phyloP scores from a whole-genome alignment of 2,329 filamentous ascomycete genomes.

The Sodiomyces alkalinus region DNA sequence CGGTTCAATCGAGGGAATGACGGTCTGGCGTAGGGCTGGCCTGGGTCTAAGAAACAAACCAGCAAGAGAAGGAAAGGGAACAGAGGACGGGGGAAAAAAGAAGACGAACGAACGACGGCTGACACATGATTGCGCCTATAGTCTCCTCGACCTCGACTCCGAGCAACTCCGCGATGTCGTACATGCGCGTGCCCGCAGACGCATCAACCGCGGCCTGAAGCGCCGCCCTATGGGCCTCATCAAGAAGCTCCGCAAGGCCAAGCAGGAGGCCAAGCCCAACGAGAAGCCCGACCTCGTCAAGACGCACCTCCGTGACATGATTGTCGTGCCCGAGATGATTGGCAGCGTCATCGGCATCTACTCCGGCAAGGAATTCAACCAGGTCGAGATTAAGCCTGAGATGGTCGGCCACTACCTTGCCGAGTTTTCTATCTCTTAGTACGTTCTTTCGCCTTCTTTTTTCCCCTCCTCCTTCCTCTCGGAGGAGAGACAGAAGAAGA shows the following conservation, averaged over 20 bases:
- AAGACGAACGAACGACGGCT: slow-evolving; percentile 3
- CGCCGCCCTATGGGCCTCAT: slow-evolving; percentile 99
- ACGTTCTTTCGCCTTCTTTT: slow-evolving; percentile 28
- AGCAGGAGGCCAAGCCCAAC: slow-evolving; percentile 97
- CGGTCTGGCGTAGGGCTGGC: no score
- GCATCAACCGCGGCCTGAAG: slow-evolving; percentile 99
- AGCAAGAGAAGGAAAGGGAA: no score
- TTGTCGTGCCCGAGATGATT: slow-evolving; percentile 99
- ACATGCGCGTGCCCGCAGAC: slow-evolving; percentile 93
- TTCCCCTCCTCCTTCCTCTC: background rate
- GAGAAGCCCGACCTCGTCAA: slow-evolving; percentile 99
- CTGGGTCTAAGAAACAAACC: no score
- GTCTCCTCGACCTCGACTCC: slow-evolving; percentile 95
- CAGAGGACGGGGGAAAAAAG: background rate
- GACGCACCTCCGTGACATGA: slow-evolving; percentile 99
- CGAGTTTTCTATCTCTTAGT: slow-evolving; percentile 99
- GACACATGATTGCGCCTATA: slow-evolving; percentile 28
- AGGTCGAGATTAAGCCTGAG: slow-evolving; percentile 99
- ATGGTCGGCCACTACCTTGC: slow-evolving; percentile 99
- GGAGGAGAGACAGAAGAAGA: background rate
- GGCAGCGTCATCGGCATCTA: slow-evolving; percentile 97
- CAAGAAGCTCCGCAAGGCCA: slow-evolving; percentile 99
- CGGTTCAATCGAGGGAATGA: no score
- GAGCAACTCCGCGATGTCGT: slow-evolving; percentile 99
- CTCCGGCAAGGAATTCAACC: slow-evolving; percentile 99